Conservation (phyloP, 345 rosid genomes). For the Luvunga scandens region DNA sequence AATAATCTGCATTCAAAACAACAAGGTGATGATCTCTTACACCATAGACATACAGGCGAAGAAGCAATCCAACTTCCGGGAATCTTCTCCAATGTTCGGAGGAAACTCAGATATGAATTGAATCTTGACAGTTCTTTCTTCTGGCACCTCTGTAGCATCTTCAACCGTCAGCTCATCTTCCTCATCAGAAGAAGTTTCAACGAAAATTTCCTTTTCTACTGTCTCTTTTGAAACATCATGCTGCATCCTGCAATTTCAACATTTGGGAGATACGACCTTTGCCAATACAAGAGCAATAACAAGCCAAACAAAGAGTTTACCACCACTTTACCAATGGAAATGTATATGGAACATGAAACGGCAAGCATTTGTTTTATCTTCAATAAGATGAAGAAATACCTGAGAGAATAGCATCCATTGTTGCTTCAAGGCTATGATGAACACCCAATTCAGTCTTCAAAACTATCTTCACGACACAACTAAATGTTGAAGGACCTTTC, state of each 20-base stretch:
- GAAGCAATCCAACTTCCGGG: constrained; percentile 28
- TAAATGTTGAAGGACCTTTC: constrained; percentile 84
- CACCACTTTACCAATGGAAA: neutral
- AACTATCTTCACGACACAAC: constrained; percentile 74
- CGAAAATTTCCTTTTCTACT: constrained; percentile 22
- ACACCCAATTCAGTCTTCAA: constrained; percentile 82
- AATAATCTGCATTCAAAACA: constrained; percentile 2
- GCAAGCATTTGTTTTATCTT: neutral
- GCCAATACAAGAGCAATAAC: constrained; percentile 21
- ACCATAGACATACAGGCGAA: constrained; percentile 66
- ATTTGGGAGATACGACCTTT: constrained; percentile 62
- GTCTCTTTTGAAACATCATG: constrained; percentile 36
- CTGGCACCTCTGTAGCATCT: constrained; percentile 26
- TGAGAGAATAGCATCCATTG: constrained; percentile 81
- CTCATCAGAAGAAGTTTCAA: constrained; percentile 21
- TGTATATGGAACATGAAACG: neutral
- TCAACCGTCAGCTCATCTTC: constrained; percentile 30
- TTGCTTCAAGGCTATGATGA: constrained; percentile 85
- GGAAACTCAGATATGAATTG: constrained; percentile 31
- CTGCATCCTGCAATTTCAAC: constrained; percentile 62
- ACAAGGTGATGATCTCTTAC: constrained; percentile 35
- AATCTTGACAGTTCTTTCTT: constrained; percentile 27
- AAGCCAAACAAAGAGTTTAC: neutral
- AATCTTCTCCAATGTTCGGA: constrained; percentile 29
- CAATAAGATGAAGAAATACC: constrained; percentile 34